Evolutionary conservation across 352 stramenopile species (phyloP), one percentile per base, ranked within the genome.

Genomic region (Phytopythium mirpurense): DNA sequence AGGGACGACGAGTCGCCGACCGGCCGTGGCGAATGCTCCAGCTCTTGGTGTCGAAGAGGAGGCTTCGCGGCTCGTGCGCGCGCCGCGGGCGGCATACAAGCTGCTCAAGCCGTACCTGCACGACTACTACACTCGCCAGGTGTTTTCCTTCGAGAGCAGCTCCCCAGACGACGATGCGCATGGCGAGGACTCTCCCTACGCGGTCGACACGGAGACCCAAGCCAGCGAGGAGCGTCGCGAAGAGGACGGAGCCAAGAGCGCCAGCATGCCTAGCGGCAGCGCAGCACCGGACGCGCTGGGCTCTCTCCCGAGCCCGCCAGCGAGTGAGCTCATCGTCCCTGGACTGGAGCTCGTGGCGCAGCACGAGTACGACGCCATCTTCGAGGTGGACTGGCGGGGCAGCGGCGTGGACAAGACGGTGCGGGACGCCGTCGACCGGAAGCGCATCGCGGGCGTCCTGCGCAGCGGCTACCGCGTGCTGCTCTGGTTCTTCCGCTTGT

Each of bases 401-500:
- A 75, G 66, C 37, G 72, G 81, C 50, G 68, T 78, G 11, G 76
- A 84, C 2, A 79, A 72, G 34, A 55, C 70, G 24, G 74, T 90
- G 5, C 74, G 68, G 15, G 79, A 90, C 34, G 79, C 72, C 29
- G 79, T 88, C 6, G 79, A 90, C 62, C 69, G 76, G 19, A 73
- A 76, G 27, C 74, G 79, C 26, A 87, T 87, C 43, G 60, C 68
- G 19, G 24, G 31, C 16, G 65, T 74, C 12, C 37, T 90, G 8
- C 59, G 65, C 31, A 62, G 32, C n/a, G 62, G 57, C 40, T 86
- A 86, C 50, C 79, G 79, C 26, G 70, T 86, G 26, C 27, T 90
- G 36, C 57, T 88, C 16, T 74, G 75, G 58, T 85, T 83, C 59
- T 88, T 86, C 62, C 74, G 76, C 16, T 72, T 70, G 41, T 82